phyloP scores from a whole-genome alignment of 352 stramenopile genomes.

The Phytophthora ohioensis region DNA sequence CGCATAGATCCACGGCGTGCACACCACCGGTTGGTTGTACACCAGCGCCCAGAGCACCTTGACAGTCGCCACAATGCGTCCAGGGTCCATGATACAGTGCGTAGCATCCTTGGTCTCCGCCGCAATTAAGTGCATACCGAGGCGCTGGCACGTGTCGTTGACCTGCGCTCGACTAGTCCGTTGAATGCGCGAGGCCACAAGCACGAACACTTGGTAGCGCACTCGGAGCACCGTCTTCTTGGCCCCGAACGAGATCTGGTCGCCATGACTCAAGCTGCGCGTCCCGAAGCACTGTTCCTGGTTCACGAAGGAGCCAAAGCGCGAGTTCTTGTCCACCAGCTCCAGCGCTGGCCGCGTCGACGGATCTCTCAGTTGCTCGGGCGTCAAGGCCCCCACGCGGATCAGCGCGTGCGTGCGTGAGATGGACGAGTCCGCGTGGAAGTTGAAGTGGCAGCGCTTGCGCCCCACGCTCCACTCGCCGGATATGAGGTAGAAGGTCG shows the following conservation, averaged over 20 bases:
- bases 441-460: slow-evolving; percentile 89
- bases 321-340: slow-evolving; percentile 83
- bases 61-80: slow-evolving; percentile 79
- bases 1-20: slow-evolving; percentile 81
- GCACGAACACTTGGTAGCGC: slow-evolving; percentile 84
- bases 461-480: slow-evolving; percentile 88
- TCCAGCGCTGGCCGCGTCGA: slow-evolving; percentile 68
- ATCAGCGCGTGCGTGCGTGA: slow-evolving; percentile 82
- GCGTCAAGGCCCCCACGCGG: slow-evolving; percentile 69
- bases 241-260: slow-evolving; percentile 85
- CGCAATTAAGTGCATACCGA: slow-evolving; percentile 83
- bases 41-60: slow-evolving; percentile 90
- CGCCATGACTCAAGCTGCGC: slow-evolving; percentile 64
- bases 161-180: slow-evolving; percentile 64
- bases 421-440: slow-evolving; percentile 83
- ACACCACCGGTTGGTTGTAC: slow-evolving; percentile 86
- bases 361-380: slow-evolving; percentile 67
- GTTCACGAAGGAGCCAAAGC: slow-evolving; percentile 91
- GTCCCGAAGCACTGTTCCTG: slow-evolving; percentile 66
- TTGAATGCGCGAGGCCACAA: slow-evolving; percentile 80
- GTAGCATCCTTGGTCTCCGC: slow-evolving; percentile 70
- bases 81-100: slow-evolving; percentile 90
- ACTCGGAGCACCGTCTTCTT: slow-evolving; percentile 85
- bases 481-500: slow-evolving; percentile 82
- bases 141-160: slow-evolving; percentile 78